Evolutionary conservation across 2,329 filamentous ascomycete genomes (phyloP).

Genomic region (Tolypocladium tropicale): DNA sequence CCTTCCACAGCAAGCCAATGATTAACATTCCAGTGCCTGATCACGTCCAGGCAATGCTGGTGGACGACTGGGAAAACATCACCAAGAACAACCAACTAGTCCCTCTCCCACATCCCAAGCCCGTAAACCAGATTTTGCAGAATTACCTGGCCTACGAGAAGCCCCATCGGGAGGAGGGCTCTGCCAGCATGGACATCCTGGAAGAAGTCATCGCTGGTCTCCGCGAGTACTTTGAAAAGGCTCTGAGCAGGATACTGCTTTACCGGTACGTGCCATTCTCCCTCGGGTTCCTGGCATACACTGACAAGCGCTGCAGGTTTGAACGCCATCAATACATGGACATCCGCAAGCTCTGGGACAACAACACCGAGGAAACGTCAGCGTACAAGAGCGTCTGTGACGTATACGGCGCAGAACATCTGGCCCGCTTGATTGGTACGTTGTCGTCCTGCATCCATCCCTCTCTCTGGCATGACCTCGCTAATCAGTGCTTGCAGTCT

Average conservation of each 20-base stretch:
- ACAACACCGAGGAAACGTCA: constrained; percentile 46
- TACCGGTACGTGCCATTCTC: constrained; percentile 50
- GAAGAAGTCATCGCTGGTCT: constrained; percentile 82
- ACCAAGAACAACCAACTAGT: constrained; percentile 92
- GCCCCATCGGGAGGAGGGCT: constrained; percentile 52
- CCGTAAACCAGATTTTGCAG: constrained; percentile 68
- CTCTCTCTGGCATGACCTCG: neutral
- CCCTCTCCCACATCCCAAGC: constrained; percentile 65
- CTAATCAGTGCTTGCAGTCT: constrained; percentile 43
- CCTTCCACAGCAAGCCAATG: constrained; percentile 72
- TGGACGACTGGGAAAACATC: constrained; percentile 98
- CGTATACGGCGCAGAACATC: constrained; percentile 86
- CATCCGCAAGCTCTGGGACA: constrained; percentile 58
- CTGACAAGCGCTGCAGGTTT: constrained; percentile 47
- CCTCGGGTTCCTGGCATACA: neutral
- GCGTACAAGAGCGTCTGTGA: constrained; percentile 65
- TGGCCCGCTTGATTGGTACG: constrained; percentile 80
- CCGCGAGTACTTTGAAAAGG: constrained; percentile 89
- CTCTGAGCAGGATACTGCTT: constrained; percentile 75
- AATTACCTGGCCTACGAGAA: constrained; percentile 68
- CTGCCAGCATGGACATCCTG: constrained; percentile 71
- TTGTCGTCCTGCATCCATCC: constrained; percentile 2
- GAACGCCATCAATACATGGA: constrained; percentile 83
- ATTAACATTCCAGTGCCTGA: constrained; percentile 83
- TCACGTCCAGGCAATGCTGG: constrained; percentile 79